Percentiles rank a stretch among this genome's conserved stretches.
Evolutionary conservation across 2,329 filamentous ascomycete species (phyloP).

Genomic region (Monosporascus ibericus): DNA sequence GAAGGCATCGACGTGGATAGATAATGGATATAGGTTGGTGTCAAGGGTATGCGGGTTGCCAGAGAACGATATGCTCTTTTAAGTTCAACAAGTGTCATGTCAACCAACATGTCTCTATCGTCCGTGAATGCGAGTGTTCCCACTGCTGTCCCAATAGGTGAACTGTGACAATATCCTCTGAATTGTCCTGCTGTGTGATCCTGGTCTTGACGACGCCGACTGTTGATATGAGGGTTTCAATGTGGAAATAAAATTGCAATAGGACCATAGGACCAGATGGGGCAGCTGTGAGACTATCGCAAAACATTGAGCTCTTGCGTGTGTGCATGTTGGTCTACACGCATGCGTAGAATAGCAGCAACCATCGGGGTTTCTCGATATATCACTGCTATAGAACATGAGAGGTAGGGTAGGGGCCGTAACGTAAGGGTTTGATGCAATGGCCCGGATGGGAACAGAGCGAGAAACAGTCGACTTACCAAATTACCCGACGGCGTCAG

Average conservation of each 20-base stretch:
- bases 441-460: not conserved
- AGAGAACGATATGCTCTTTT: too few relatives aligned
- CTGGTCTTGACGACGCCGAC: too few relatives aligned
- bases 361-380: too few relatives aligned
- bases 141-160: too few relatives aligned
- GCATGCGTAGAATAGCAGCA: too few relatives aligned
- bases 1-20: not conserved
- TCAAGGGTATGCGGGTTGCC: not conserved
- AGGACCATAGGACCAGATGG: not conserved
- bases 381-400: too few relatives aligned
- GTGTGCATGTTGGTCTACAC: not conserved
- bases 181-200: too few relatives aligned
- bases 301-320: not conserved
- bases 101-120: too few relatives aligned
- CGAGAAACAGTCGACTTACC: constrained; percentile 16
- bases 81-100: too few relatives aligned
- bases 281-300: not conserved
- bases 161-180: too few relatives aligned
- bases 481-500: constrained; percentile 23
- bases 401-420: not conserved
- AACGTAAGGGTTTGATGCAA: not conserved
- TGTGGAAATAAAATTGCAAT: not conserved
- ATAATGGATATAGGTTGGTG: not conserved
- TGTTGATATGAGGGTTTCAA: too few relatives aligned
- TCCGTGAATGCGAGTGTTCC: too few relatives aligned